Evolutionary conservation across 2,329 filamentous ascomycete genomes (phyloP).

Genomic region (Aspergillus pseudotamarii): DNA sequence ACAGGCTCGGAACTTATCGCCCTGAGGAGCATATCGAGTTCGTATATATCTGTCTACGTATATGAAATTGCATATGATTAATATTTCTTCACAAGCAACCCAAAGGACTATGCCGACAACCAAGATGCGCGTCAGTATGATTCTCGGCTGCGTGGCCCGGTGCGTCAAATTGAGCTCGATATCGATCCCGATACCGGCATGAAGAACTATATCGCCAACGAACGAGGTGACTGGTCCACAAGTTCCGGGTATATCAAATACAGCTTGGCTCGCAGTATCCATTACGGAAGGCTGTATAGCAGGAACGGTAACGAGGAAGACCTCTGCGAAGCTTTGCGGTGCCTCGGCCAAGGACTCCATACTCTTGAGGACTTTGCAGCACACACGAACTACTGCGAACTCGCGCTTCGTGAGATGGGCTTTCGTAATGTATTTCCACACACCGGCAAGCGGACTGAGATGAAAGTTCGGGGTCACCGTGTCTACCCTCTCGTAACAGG

Average conservation of each 20-base stretch:
- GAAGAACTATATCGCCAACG: conserved; percentile 99
- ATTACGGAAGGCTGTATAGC: conserved; percentile 76
- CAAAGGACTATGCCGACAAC: conserved; percentile 83
- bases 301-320: conserved; percentile 70
- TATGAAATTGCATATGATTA: background rate
- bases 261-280: conserved; percentile 72
- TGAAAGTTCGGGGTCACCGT: conserved; percentile 66
- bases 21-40: conserved; percentile 65
- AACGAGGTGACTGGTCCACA: conserved; percentile 83
- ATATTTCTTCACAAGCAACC: conserved; percentile 61
- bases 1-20: conserved; percentile 77
- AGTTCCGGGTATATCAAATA: conserved; percentile 81
- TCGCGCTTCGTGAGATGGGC: conserved; percentile 73
- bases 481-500: conserved; percentile 74
- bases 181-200: conserved; percentile 81
- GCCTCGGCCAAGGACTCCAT: conserved; percentile 74
- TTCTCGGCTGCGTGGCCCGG: conserved; percentile 75
- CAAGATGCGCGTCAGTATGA: conserved; percentile 78
- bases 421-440: conserved; percentile 72
- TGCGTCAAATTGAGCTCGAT: conserved; percentile 70
- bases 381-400: conserved; percentile 82
- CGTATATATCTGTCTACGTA: conserved; percentile 12
- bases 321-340: conserved; percentile 77
- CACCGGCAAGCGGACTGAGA: conserved; percentile 67
- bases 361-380: conserved; percentile 79